Conservation (phyloP, 208 protist genomes). For the Porcisia hertigi region DNA sequence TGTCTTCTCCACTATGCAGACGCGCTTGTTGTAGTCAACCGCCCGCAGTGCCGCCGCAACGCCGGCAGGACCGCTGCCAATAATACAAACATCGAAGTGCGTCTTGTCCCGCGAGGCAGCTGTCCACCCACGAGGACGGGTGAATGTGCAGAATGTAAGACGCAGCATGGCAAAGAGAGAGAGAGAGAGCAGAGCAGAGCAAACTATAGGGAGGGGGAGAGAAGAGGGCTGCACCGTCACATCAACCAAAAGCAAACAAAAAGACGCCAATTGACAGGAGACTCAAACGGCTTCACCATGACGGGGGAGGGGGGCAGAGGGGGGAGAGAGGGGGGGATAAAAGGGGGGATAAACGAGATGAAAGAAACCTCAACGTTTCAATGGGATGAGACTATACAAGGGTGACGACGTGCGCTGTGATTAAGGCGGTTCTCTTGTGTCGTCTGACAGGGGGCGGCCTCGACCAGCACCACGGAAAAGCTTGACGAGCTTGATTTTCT, state of each 20-base stretch:
- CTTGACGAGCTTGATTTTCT: not conserved
- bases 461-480: not conserved
- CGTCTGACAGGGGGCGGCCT: not conserved
- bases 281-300: no score
- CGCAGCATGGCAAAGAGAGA: slow-evolving; percentile 16
- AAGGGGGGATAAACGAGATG: not conserved
- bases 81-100: slow-evolving; percentile 81
- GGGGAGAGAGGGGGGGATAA: not conserved
- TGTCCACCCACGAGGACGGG: slow-evolving; percentile 24
- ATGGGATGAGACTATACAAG: not conserved
- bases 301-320: no score
- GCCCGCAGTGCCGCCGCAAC: slow-evolving; percentile 75
- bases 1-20: slow-evolving; percentile 69
- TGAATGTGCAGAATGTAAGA: not conserved
- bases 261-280: no score
- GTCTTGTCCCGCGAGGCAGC: slow-evolving; percentile 15
- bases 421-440: not conserved
- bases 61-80: slow-evolving; percentile 76
- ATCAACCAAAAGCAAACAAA: no score
- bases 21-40: slow-evolving; percentile 71
- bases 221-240: not conserved
- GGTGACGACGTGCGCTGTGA: not conserved
- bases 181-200: not conserved
- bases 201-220: not conserved
- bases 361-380: not conserved